Evolutionary conservation across 2,329 filamentous ascomycete species (phyloP), one percentile per base, ranked within the genome.

Genomic region (Ambrosiella xylebori): DNA sequence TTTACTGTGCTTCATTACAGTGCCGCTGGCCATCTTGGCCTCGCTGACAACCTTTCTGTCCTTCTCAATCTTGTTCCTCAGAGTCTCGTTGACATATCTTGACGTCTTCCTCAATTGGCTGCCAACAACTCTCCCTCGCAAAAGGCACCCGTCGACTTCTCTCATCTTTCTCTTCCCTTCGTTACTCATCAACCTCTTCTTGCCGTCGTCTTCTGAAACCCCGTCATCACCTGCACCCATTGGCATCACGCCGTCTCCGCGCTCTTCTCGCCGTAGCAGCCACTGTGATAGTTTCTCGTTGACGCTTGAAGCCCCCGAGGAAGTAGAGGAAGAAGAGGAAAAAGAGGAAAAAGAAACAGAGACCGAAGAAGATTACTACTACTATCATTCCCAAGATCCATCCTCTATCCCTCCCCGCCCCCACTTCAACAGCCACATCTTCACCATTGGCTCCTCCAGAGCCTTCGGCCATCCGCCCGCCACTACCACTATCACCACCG

Each of bases 21-120:
- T 85, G 11, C 82, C 83, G 7, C 73, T 86, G 57, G 74, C 79
- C 63, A 65, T 85, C 54, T 76, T 81, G 57, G 83, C 83, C 56
- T 76, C 75, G 62, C 69, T 85, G 62, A 86, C 83, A 38, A 81
- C 82, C 57, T 75, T 74, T 3, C 63, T 85, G 53, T 80, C 83
- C 44, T 78, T 83, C 62, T 72, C 76, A 41, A 72, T 84, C 40
- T 75, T 86, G 54, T 74, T 79, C 64, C 69, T 83, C 61, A 76
- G 82, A 27, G 76, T 82, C 27, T 70, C 77, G 51, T 65, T 84
- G 56, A 76, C 85, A 58, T 85, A 85, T 65, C 68, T 84, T 61
- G 81, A 85, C 64, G 72, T 86, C 56, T 76, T 73, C 49, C 67
- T 80, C 17, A 78, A 78, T 7, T 71, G 84, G 2, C 65, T 84